phyloP scores from a whole-genome alignment of 164 flowering plant genomes.

The Stephania cephalantha region DNA sequence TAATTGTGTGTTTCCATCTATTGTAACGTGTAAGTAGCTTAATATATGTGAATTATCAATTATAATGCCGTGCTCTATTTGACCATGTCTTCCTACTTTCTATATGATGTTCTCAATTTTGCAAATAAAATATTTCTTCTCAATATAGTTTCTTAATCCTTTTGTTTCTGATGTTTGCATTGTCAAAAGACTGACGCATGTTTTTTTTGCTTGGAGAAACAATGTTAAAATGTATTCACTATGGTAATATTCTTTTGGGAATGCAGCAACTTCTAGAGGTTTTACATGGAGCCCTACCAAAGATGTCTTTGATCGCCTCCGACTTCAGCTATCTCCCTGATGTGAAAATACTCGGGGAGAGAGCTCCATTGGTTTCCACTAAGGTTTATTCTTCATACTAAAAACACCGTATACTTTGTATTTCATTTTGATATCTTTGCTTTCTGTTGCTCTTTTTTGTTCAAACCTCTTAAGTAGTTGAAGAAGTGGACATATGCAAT shows the following conservation, averaged over 20 bases:
- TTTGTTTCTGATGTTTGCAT: no score
- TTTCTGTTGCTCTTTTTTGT: not conserved
- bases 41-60: no score
- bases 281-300: slow-evolving; percentile 74
- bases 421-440: not conserved
- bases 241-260: slow-evolving; percentile 14
- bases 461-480: not conserved
- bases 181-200: not conserved
- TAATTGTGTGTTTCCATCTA: not conserved
- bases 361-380: slow-evolving; percentile 91
- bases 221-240: not conserved
- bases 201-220: not conserved
- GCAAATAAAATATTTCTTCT: not conserved
- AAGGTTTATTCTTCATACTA: slow-evolving; percentile 48
- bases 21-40: not conserved
- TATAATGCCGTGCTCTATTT: not conserved
- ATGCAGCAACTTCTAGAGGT: slow-evolving; percentile 77
- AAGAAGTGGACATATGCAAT: not conserved
- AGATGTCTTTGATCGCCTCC: slow-evolving; percentile 96
- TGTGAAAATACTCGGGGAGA: slow-evolving; percentile 79
- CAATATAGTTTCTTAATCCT: no score
- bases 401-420: not conserved
- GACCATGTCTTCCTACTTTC: not conserved
- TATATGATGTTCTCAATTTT: not conserved
- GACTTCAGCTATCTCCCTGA: slow-evolving; percentile 98